These are phyloP conservation scores for Phyllosticta citriasiana DNA, from an alignment of 2,329 filamentous ascomycete genomes.

Conservation along the genomic window DNA sequence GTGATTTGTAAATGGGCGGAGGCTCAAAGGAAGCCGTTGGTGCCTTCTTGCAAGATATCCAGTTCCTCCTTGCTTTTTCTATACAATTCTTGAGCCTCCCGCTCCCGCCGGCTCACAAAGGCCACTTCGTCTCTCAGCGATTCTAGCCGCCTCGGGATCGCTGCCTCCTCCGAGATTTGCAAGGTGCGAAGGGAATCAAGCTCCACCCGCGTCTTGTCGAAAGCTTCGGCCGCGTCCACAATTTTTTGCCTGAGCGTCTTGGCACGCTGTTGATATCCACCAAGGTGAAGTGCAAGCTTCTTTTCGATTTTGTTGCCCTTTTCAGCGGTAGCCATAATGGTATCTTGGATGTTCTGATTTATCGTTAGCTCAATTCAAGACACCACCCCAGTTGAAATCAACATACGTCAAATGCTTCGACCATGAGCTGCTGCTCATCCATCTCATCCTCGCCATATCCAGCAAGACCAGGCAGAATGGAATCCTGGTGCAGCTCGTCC, in stretches of 20 bases:
- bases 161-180: slow-evolving; percentile 69
- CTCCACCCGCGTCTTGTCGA: slow-evolving; percentile 63
- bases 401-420: slow-evolving; percentile 63
- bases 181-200: slow-evolving; percentile 66
- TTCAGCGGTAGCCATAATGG: slow-evolving; percentile 64
- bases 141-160: slow-evolving; percentile 61
- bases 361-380: neutral
- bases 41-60: slow-evolving; percentile 41
- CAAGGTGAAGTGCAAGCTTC: slow-evolving; percentile 77
- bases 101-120: slow-evolving; percentile 69
- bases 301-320: slow-evolving; percentile 83
- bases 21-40: slow-evolving; percentile 25
- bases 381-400: neutral
- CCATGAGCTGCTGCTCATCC: slow-evolving; percentile 56
- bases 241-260: slow-evolving; percentile 76
- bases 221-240: slow-evolving; percentile 58
- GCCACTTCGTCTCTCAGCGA: slow-evolving; percentile 72
- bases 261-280: slow-evolving; percentile 80
- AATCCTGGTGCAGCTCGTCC: slow-evolving; percentile 37
- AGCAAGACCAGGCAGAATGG: slow-evolving; percentile 63
- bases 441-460: slow-evolving; percentile 71
- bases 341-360: slow-evolving; percentile 56
- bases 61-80: slow-evolving; percentile 68
- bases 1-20: too few species aligned
- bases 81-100: slow-evolving; percentile 85